Evolutionary conservation across 2,329 filamentous ascomycete species (phyloP), one percentile per base, ranked within the genome.

Genomic region (Xylariomycetidae sp.): DNA sequence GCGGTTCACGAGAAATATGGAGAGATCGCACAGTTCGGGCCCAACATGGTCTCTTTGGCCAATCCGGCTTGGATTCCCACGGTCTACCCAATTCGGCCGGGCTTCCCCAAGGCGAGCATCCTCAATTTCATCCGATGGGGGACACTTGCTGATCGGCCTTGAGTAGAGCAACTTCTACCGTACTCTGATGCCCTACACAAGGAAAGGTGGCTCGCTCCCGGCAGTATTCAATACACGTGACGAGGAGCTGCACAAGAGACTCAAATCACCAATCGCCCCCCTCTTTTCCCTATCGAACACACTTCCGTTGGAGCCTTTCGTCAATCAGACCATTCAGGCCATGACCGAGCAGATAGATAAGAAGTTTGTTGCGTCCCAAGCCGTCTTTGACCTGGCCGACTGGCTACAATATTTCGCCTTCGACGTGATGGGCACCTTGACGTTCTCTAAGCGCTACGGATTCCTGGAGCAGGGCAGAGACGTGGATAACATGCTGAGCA

Each of bases 331-430:
- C 4, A 35, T 54, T 8, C 16, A 25, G 4, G 35, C 29, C 14
- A 16, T 54, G 7, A 18, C 23, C 1, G 24, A 42, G 10, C 28
- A 53, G 29, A 25, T 53, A 0, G 46, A 57, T 25, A 10, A 38
- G 13, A n/a, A n/a, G n/a, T n/a, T n/a, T n/a, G n/a, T n/a, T n/a
- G n/a, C n/a, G n/a, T n/a, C n/a, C n/a, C n/a, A n/a, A n/a, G n/a
- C 5, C 3, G 6, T 22, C 1, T 46, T 48, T 25, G 47, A 52
- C 22, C 31, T 58, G 3, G 49, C 34, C 0, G 19, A 49, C 3
- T 60, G 52, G 48, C 27, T 58, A 20, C 49, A 59, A 26, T 53
- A 37, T 18, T 60, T 54, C 34, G 52, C 57, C 2, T 59, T 55
- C 20, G 57, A 61, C 27, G 49, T 55, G 0, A 56, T 61, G 43